Evolutionary conservation across 495 filamentous ascomycete genomes (phyloP).

Genomic region (Friedmanniomyces simplex): DNA sequence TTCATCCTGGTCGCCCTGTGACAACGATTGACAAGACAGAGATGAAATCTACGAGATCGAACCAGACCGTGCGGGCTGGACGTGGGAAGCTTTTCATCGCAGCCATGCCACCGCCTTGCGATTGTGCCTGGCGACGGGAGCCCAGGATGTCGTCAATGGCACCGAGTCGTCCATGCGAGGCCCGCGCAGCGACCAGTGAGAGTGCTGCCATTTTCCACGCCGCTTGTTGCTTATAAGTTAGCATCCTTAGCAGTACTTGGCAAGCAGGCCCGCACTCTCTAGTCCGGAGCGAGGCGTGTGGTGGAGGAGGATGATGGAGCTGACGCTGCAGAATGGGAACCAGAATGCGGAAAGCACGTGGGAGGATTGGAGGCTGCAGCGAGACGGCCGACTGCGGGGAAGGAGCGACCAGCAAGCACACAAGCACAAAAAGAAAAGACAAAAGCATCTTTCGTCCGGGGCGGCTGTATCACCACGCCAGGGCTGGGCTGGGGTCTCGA

Average conservation of each 20-base stretch:
- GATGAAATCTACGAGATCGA: not conserved
- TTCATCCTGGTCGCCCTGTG: conserved; percentile 8
- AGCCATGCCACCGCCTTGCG: not conserved
- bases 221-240: not conserved
- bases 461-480: too few species aligned
- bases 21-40: not conserved
- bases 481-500: too few species aligned
- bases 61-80: not conserved
- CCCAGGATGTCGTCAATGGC: conserved; percentile 6
- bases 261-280: not conserved
- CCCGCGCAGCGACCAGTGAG: not conserved
- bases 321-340: not conserved
- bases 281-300: not conserved
- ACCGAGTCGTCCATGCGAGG: not conserved
- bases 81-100: conserved; percentile 1
- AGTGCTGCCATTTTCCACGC: not conserved
- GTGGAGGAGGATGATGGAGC: not conserved
- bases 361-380: too few species aligned
- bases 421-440: too few species aligned
- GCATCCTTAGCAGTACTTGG: not conserved
- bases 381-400: too few species aligned
- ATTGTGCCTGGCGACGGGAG: not conserved
- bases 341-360: too few species aligned
- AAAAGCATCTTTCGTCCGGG: too few species aligned
- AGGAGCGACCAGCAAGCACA: too few species aligned